phyloP scores from a whole-genome alignment of 495 filamentous ascomycete species.

The Penicillium riverlandense region DNA sequence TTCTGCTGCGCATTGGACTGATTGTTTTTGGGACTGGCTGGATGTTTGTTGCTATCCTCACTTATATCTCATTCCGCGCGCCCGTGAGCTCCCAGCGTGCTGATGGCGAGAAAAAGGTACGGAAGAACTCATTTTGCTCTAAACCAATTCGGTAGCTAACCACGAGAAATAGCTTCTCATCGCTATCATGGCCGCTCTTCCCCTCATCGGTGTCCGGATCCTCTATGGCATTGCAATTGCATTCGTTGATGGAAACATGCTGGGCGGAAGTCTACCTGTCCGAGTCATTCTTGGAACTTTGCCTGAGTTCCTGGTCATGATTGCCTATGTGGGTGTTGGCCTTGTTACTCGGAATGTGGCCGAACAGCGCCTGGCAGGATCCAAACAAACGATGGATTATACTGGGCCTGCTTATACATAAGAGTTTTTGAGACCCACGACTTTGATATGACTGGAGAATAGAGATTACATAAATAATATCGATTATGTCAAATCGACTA shows the following conservation, averaged over 20 bases:
- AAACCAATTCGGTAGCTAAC: too few species aligned
- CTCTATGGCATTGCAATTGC: slow-evolving; percentile 8
- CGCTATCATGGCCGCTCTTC: slow-evolving; percentile 7
- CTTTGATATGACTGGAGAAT: too few species aligned
- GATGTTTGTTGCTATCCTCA: neutral
- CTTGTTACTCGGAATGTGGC: slow-evolving; percentile 8
- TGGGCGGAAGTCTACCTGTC: slow-evolving; percentile 6
- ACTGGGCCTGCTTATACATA: neutral
- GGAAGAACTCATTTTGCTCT: neutral
- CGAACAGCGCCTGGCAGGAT: neutral
- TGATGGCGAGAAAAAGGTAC: slow-evolving; percentile 7
- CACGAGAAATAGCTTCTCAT: slow-evolving; percentile 4
- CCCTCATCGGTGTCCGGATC: slow-evolving; percentile 8
- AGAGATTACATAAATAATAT: too few species aligned
- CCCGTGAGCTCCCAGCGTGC: neutral
- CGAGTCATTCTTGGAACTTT: slow-evolving; percentile 9
- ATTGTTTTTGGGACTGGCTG: slow-evolving; percentile 5
- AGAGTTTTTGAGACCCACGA: too few species aligned
- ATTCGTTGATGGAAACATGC: slow-evolving; percentile 1
- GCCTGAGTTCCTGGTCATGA: slow-evolving; percentile 13
- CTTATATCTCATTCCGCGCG: neutral
- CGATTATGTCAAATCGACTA: too few species aligned
- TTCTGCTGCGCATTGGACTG: slow-evolving; percentile 1
- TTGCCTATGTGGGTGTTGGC: slow-evolving; percentile 6
- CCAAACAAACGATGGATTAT: too few species aligned